Evolutionary conservation across 305 asterid species (phyloP), one percentile per base, ranked within the genome.

Genomic region (Galium porrigens): DNA sequence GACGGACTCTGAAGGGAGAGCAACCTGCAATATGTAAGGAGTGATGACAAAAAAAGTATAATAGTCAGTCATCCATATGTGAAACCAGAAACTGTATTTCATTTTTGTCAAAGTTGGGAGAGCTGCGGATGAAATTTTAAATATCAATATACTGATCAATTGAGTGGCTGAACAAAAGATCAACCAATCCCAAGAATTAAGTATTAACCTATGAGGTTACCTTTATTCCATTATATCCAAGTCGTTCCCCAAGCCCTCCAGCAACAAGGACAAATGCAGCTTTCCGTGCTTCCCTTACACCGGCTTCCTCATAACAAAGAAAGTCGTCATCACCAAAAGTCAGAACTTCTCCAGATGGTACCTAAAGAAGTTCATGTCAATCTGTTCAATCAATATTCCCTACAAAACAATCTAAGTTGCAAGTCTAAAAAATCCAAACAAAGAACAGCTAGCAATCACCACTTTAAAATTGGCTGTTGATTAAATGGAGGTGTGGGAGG

Each of bases 201-300:
- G 59, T 14, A 52, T 54, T 15, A 25, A 5, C 30, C 48, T 9
- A 22, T 3, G 10, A 58, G 61, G 64, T 69, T 73, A 94, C 99
- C 95, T 94, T 94, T 62, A 94, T 87, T 67, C 97, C 99, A 41
- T 87, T 90, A 82, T 89, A 94, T 59, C 99, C 99, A 70, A 94
- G 96, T 68, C 97, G 97, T 79, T 94, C 99, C 57, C 99, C 99
- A 57, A 94, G 97, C 73, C 99, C 99, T 52, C 99, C 97, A 65
- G 97, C 99, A 77, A 94, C 99, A 63, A 94, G 99, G 73, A 94
- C 94, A 71, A 94, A 94, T 64, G 94, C 97, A 70, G 95, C 96
- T 74, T 84, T 94, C 78, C 78, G 77, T 61, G 89, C 94, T 78
- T 87, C 97, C 60, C 76, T 85, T 34, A 94, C 82, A 56, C 99